These are phyloP conservation scores for Boletus insuetus DNA, from an alignment of 768 basidiomycete species.

Conservation along the genomic window DNA sequence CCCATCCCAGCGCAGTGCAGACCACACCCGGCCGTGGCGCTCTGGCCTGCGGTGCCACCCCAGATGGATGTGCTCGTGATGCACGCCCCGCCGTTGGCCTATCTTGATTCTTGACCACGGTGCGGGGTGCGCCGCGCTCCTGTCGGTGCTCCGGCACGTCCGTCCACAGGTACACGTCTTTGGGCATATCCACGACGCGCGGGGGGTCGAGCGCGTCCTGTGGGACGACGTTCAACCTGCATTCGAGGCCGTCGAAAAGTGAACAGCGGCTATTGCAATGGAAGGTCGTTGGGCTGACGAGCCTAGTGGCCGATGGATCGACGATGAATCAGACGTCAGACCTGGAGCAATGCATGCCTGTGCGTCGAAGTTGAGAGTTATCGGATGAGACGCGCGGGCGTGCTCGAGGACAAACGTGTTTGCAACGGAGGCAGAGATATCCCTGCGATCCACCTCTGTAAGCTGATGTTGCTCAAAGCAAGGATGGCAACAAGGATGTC, in stretches of 20 bases:
- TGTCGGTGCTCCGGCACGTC: slow-evolving; percentile 32
- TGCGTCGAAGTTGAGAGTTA: too few species aligned
- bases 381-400: too few species aligned
- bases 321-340: too few species aligned
- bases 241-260: slow-evolving; percentile 25
- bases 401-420: too few species aligned
- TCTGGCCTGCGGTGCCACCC: slow-evolving; percentile 32
- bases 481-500: too few species aligned
- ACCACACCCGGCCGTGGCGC: background rate
- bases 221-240: slow-evolving; percentile 33
- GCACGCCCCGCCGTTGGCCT: slow-evolving; percentile 39
- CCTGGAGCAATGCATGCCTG: too few species aligned
- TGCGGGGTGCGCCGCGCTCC: slow-evolving; percentile 34
- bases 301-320: too few species aligned
- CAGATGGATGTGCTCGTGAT: slow-evolving; percentile 41
- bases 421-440: too few species aligned
- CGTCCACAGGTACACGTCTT: slow-evolving; percentile 39
- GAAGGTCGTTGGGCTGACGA: too few species aligned
- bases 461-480: too few species aligned
- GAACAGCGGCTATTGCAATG: too few species aligned
- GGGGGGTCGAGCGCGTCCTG: slow-evolving; percentile 31
- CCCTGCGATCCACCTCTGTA: too few species aligned
- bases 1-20: background rate
- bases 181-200: slow-evolving; percentile 41
- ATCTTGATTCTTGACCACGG: slow-evolving; percentile 26